These are phyloP conservation scores for Malus sylvestris DNA, from an alignment of 306 rosid genomes.

Conservation along the genomic window DNA sequence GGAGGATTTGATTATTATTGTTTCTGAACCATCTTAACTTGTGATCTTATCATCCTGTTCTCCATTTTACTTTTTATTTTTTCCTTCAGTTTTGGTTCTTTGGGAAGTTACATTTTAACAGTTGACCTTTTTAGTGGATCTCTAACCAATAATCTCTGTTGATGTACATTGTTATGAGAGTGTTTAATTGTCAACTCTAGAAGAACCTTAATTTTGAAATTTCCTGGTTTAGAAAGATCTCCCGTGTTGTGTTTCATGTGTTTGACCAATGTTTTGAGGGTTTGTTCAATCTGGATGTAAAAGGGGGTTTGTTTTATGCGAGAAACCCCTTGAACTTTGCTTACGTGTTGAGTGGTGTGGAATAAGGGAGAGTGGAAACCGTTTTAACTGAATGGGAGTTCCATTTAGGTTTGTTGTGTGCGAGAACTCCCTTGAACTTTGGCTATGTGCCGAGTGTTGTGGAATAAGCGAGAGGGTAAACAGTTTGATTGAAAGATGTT, in stretches of 20 bases:
- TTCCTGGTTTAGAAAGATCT: not conserved
- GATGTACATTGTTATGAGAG: not conserved
- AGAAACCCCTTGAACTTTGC: not conserved
- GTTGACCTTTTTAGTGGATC: not conserved
- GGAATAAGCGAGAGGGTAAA: not conserved
- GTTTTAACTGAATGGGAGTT: not conserved
- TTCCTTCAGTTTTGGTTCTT: not conserved
- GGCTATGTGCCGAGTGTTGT: not conserved
- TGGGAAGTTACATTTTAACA: not conserved
- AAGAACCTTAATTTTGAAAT: not conserved
- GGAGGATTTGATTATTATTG: constrained; percentile 3
- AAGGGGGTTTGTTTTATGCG: not conserved
- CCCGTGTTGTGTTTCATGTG: not conserved
- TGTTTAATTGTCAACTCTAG: not conserved
- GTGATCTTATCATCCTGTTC: not conserved
- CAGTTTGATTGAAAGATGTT: not conserved
- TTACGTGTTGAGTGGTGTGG: not conserved
- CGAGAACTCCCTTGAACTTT: not conserved
- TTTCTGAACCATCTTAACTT: not conserved
- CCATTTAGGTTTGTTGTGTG: not conserved
- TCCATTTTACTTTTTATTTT: not conserved
- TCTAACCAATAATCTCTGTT: not conserved
- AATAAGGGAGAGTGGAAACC: not conserved
- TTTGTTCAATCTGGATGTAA: not conserved
- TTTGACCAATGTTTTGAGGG: not conserved